A percentile compares a stretch with the other conserved stretches of the same genome.
Conservation (phyloP, 2,329 filamentous ascomycete species). For the Mycosphaerella sp. region DNA sequence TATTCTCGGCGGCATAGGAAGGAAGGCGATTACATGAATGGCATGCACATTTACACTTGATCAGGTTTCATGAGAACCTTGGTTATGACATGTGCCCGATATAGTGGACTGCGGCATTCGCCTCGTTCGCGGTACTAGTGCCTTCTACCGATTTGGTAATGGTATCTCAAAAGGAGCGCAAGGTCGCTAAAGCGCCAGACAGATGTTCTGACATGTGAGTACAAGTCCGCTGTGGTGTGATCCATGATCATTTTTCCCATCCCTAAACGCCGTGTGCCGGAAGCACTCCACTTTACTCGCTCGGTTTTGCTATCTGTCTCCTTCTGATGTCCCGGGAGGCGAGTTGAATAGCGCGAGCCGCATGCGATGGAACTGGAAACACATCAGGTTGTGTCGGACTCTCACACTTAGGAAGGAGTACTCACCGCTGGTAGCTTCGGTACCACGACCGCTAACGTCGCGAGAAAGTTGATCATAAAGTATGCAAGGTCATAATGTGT, state of each 20-base stretch:
- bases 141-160: slow-evolving; percentile 8
- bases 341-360: slow-evolving; percentile 35
- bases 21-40: no score
- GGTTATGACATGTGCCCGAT: neutral
- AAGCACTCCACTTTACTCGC: neutral
- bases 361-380: slow-evolving; percentile 34
- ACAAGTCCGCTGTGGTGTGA: slow-evolving; percentile 19
- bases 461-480: slow-evolving; percentile 95
- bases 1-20: no score
- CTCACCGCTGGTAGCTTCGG: slow-evolving; percentile 92
- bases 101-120: neutral
- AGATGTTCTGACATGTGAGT: slow-evolving; percentile 15
- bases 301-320: slow-evolving; percentile 17
- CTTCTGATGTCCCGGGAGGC: slow-evolving; percentile 25
- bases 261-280: slow-evolving; percentile 16
- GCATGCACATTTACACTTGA: neutral
- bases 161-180: slow-evolving; percentile 21
- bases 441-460: slow-evolving; percentile 86
- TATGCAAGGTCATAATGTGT: slow-evolving; percentile 97
- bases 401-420: neutral
- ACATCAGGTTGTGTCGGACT: slow-evolving; percentile 12
- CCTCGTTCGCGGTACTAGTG: slow-evolving; percentile 1
- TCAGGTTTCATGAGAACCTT: neutral
- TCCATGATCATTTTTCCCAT: slow-evolving; percentile 10
- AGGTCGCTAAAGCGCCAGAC: slow-evolving; percentile 13